phyloP scores from a whole-genome alignment of 148 eudicot genomes.

The Chenopodium album region DNA sequence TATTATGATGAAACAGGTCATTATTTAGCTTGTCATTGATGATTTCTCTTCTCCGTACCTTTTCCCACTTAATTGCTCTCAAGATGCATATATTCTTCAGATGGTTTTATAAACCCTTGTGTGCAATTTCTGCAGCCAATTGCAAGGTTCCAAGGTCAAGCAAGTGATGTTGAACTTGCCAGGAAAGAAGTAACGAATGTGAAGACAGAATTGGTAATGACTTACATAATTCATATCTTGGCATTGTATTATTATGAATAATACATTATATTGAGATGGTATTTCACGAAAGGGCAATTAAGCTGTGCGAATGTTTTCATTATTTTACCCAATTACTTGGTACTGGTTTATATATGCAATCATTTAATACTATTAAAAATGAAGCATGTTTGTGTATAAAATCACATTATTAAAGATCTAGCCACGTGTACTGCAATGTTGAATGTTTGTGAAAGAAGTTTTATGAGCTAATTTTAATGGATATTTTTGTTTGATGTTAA shows the following conservation, averaged over 20 bases:
- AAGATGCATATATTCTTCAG: slow-evolving; percentile 8
- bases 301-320: neutral
- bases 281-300: neutral
- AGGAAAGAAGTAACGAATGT: slow-evolving; percentile 69
- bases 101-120: slow-evolving; percentile 11
- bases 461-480: too few species aligned
- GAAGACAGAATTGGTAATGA: slow-evolving; percentile 74
- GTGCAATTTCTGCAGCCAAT: slow-evolving; percentile 69
- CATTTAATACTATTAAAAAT: too few species aligned
- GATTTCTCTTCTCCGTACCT: neutral
- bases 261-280: too few species aligned
- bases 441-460: too few species aligned
- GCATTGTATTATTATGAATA: neutral
- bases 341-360: neutral
- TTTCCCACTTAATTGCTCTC: neutral
- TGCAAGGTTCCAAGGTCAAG: slow-evolving; percentile 86
- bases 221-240: neutral
- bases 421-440: too few species aligned
- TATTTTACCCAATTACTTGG: neutral
- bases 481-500: too few species aligned
- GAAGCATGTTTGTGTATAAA: too few species aligned
- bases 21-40: neutral
- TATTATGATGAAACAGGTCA: slow-evolving; percentile 89
- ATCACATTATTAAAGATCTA: too few species aligned
- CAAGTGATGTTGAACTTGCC: slow-evolving; percentile 68